Evolutionary conservation across 352 stramenopile species (phyloP), one percentile per base, ranked within the genome.

Genomic region (Phytophthora megakarya): DNA sequence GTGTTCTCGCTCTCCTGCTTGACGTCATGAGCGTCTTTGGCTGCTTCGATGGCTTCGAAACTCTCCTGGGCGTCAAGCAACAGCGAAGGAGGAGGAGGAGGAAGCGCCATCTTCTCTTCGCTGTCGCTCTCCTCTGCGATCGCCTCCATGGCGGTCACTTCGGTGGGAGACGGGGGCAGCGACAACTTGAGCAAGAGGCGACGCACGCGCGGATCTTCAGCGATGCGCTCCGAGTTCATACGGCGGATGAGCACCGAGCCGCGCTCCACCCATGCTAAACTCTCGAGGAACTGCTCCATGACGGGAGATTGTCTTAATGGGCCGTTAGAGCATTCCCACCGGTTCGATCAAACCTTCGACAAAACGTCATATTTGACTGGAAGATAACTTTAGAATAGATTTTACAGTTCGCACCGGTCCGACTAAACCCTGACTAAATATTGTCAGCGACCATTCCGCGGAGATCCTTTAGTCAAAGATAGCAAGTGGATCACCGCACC

Each of bases 181-280:
- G 65, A 71, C 30, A 75, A 42, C 23, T 76, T 63, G 8, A 89
- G 75, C 35, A 93, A 55, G 40, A 93, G 49, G 0, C 86, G 79
- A 10, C 81, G 80, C 42, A 95, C 72, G 25, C 87, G 85, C 57
- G 84, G 84, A 58, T 95, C 87, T 66, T 95, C 85, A 8, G 87
- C 87, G 38, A 96, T 78, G 33, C 87, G 84, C 70, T 96, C 87
- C 43, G 86, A 93, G 61, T 96, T 96, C 81, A 96, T 96, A 71
- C 87, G 86, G 21, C 87, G 84, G 51, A 96, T 87, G 44, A 96
- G 75, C 50, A 85, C 80, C 4, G 87, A 92, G 44, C 87, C 87
- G 50, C 87, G 86, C 62, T 96, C 87, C 28, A 92, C 76, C 86
- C 87, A 94, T 49, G 79, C 76, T 26, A 92, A 58, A 35, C 66